phyloP scores from a whole-genome alignment of 108 stramenopile species.

The Epithemia pelagica region DNA sequence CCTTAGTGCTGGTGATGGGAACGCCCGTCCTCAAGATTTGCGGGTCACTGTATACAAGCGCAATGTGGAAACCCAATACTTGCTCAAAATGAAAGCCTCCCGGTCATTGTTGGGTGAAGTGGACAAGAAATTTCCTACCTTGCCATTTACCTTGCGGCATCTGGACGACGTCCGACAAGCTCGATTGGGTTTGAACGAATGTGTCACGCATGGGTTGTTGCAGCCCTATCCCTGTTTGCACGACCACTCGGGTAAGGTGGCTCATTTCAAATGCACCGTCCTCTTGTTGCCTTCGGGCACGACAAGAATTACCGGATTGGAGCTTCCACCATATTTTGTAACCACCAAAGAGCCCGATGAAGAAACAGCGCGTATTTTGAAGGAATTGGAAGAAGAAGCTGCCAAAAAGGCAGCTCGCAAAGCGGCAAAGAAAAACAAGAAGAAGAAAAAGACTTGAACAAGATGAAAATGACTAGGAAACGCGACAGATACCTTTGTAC shows the following conservation, averaged over 20 bases:
- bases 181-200: slow-evolving; percentile 92
- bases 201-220: slow-evolving; percentile 87
- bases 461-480: background rate
- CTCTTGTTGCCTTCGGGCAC: slow-evolving; percentile 91
- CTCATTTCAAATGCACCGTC: slow-evolving; percentile 98
- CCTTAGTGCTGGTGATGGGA: slow-evolving; percentile 97
- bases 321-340: slow-evolving; percentile 66
- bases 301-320: slow-evolving; percentile 83
- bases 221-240: slow-evolving; percentile 91
- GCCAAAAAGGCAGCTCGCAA: slow-evolving; percentile 82
- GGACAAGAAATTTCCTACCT: slow-evolving; percentile 91
- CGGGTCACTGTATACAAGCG: slow-evolving; percentile 98
- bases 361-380: slow-evolving; percentile 62
- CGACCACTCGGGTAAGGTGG: slow-evolving; percentile 84
- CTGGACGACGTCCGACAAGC: slow-evolving; percentile 92
- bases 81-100: slow-evolving; percentile 94
- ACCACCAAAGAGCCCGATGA: slow-evolving; percentile 87
- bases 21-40: slow-evolving; percentile 73
- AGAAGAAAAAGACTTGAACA: slow-evolving; percentile 21
- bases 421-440: slow-evolving; percentile 78
- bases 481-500: too few relatives aligned
- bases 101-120: slow-evolving; percentile 82
- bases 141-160: slow-evolving; percentile 95
- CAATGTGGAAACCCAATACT: slow-evolving; percentile 90
- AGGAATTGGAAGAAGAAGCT: slow-evolving; percentile 61